Percentiles rank a stretch among this genome's conserved stretches.
phyloP scores from a whole-genome alignment of 1,284 basidiomycete species.

The Caloboletus inedulis region DNA sequence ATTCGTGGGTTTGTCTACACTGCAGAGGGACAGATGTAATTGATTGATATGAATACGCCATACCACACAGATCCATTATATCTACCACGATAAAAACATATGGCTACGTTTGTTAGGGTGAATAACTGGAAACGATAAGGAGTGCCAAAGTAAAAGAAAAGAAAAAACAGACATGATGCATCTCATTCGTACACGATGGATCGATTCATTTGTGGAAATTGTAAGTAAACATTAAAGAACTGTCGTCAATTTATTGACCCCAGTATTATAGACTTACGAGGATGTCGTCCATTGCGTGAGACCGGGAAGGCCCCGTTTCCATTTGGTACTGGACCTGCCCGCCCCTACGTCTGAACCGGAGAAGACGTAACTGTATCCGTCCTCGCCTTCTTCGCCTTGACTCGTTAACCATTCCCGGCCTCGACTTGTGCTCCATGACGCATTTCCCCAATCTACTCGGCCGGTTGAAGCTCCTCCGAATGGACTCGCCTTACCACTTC shows the following conservation, averaged over 20 bases:
- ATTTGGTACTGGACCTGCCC: constrained; percentile 18
- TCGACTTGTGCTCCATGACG: constrained; percentile 25
- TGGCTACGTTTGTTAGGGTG: constrained; percentile 12
- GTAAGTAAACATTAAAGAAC: constrained; percentile 3
- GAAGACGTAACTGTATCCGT: constrained; percentile 17
- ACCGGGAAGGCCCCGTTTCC: constrained; percentile 27
- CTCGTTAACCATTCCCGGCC: constrained; percentile 21
- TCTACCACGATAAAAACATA: constrained; percentile 26
- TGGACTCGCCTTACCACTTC: constrained; percentile 22
- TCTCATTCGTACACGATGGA: constrained; percentile 15
- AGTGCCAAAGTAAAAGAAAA: constrained; percentile 3
- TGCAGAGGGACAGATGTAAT: neutral
- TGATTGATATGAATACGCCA: neutral
- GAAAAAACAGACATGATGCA: constrained; percentile 4
- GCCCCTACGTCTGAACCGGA: constrained; percentile 9
- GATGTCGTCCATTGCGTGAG: constrained; percentile 29
- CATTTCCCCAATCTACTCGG: constrained; percentile 18
- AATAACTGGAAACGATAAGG: constrained; percentile 5
- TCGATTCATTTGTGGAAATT: constrained; percentile 2
- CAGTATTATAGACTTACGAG: constrained; percentile 14
- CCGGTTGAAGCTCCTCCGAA: constrained; percentile 9
- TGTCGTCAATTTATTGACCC: neutral
- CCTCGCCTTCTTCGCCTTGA: constrained; percentile 27
- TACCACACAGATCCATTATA: constrained; percentile 20
- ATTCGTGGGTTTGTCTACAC: neutral